These are phyloP conservation scores for Tetrahymena thermophila DNA, from an alignment of 73 alveolate species.

Conservation along the genomic window DNA sequence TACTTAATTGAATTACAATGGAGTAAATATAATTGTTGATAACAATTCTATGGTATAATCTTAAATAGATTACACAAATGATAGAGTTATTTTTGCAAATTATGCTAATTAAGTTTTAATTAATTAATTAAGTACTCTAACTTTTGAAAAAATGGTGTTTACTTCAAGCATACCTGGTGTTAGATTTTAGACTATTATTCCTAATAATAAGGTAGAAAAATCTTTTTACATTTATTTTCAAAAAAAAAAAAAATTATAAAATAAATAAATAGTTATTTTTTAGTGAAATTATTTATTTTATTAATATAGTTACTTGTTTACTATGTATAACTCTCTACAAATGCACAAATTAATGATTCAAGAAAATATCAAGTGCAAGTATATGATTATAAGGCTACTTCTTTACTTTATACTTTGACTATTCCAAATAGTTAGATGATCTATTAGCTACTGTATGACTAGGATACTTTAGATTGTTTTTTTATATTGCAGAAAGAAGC, in stretches of 20 bases:
- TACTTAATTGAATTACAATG: not conserved
- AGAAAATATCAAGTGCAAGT: not conserved
- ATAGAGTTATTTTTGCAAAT: not conserved
- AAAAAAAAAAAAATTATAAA: no score
- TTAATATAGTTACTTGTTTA: no score
- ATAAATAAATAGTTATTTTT: no score
- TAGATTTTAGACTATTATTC: not conserved
- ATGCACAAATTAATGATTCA: not conserved
- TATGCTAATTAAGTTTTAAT: not conserved
- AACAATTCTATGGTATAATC: not conserved
- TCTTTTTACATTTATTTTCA: no score
- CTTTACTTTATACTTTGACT: not conserved
- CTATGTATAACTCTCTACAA: no score
- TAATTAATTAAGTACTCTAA: not conserved
- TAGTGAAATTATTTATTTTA: no score
- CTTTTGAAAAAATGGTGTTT: not conserved
- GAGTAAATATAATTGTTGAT: not conserved
- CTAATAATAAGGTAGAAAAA: not conserved
- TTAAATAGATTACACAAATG: not conserved
- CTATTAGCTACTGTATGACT: not conserved
- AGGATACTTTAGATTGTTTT: not conserved
- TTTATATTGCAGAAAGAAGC: not conserved
- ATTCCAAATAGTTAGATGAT: not conserved
- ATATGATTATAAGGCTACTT: not conserved
- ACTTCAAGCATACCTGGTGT: not conserved